A percentile compares a stretch with the other conserved stretches of the same genome.
Evolutionary conservation across 352 stramenopile species (phyloP).

Genomic region (Peronospora tabacina): DNA sequence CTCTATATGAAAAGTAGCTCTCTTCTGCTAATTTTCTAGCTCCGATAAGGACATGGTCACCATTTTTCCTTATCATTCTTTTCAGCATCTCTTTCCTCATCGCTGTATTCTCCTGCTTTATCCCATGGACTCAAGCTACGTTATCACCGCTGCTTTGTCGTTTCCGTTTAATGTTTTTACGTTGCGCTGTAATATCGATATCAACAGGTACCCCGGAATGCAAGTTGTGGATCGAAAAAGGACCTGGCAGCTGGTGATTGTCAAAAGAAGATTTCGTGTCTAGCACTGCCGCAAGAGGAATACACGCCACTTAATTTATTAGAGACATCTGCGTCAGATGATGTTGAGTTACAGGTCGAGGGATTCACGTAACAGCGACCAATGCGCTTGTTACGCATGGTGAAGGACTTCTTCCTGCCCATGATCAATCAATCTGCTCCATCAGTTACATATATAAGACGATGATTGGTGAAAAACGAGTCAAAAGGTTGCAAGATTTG

Average conservation of each 20-base stretch:
- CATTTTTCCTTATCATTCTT: constrained; percentile 13
- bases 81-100: constrained; percentile 11
- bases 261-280: constrained; percentile 9
- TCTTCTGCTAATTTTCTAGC: constrained; percentile 57
- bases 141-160: constrained; percentile 19
- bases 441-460: not conserved
- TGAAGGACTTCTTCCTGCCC: constrained; percentile 10
- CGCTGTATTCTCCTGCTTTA: constrained; percentile 5
- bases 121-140: not conserved
- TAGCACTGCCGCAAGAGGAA: constrained; percentile 12
- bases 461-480: constrained; percentile 10
- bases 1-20: constrained; percentile 49
- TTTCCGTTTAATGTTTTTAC: constrained; percentile 15
- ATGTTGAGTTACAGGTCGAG: constrained; percentile 1
- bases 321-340: not conserved
- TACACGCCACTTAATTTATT: constrained; percentile 1
- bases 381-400: constrained; percentile 30
- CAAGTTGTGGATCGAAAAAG: constrained; percentile 2
- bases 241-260: constrained; percentile 3
- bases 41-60: constrained; percentile 46
- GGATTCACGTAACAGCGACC: constrained; percentile 15
- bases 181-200: not conserved
- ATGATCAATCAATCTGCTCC: not conserved
- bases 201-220: constrained; percentile 5
- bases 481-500: constrained; percentile 3